A percentile compares a stretch with the other conserved stretches of the same genome.
Conservation (phyloP, 768 basidiomycete genomes). For the Antrodiella citrinella region DNA sequence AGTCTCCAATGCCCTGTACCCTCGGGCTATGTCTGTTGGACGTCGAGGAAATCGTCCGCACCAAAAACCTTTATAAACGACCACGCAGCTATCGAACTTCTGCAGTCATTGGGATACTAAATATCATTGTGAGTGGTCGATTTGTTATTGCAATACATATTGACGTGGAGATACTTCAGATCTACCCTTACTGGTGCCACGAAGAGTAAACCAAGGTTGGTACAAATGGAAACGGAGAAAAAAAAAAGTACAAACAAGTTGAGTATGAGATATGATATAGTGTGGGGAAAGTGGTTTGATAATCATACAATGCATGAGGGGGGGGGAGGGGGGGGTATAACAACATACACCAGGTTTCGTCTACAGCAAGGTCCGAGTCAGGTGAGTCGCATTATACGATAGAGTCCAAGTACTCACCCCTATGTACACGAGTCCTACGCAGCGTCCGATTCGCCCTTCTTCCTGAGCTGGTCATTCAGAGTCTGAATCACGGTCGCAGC, state of each 20-base stretch:
- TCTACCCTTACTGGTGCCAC: neutral
- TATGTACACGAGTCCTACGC: conserved; percentile 23
- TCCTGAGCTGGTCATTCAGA: conserved; percentile 69
- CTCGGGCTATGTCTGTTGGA: no score
- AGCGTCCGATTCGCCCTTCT: no score
- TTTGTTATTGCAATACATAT: neutral
- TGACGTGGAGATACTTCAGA: neutral
- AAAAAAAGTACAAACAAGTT: neutral
- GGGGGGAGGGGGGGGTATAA: neutral
- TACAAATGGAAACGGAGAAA: neutral
- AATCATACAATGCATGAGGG: neutral
- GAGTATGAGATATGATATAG: neutral
- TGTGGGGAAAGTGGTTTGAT: neutral
- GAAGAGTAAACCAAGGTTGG: neutral
- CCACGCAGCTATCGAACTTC: no score
- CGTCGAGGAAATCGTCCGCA: no score
- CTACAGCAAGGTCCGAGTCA: neutral
- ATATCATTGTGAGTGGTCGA: neutral
- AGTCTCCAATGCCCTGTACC: no score
- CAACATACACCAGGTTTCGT: no score
- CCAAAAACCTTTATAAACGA: no score
- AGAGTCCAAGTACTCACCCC: conserved; percentile 7
- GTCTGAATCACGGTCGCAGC: conserved; percentile 64
- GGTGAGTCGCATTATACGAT: neutral
- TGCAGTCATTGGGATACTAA: no score